phyloP scores from a whole-genome alignment of 2,329 filamentous ascomycete species.

The Fusarium nematophilum region DNA sequence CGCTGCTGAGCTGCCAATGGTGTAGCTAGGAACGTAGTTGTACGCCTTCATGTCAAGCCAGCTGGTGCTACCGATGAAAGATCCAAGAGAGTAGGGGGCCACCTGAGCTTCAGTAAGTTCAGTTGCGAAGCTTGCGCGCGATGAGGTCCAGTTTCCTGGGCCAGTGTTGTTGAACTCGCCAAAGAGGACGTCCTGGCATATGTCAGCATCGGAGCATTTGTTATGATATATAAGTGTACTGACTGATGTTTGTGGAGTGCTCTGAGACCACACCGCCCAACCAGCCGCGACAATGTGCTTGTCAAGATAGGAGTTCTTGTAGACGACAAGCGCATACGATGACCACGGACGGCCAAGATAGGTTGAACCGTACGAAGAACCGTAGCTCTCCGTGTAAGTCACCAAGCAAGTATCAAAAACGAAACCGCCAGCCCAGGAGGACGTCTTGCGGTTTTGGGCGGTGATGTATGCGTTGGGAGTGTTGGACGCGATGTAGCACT shows the following conservation, averaged over 20 bases:
- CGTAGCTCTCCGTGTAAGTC: conserved; percentile 42
- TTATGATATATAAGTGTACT: neutral
- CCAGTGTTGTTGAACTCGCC: conserved; percentile 71
- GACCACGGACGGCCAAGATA: conserved; percentile 62
- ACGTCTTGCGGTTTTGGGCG: conserved; percentile 46
- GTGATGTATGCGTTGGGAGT: conserved; percentile 48
- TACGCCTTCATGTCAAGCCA: conserved; percentile 42
- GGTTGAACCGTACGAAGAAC: conserved; percentile 48
- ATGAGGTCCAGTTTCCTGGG: conserved; percentile 36
- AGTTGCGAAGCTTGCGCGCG: conserved; percentile 36
- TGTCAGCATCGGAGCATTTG: neutral
- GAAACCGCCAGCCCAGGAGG: conserved; percentile 46
- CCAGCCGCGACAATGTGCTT: conserved; percentile 40
- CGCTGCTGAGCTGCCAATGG: conserved; percentile 2
- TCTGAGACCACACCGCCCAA: conserved; percentile 62
- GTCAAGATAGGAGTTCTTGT: conserved; percentile 61
- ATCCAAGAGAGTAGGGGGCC: conserved; percentile 26
- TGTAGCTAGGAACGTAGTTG: conserved; percentile 38
- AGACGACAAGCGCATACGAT: conserved; percentile 58
- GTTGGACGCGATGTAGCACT: conserved; percentile 53
- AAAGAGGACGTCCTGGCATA: conserved; percentile 57
- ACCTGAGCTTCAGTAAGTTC: conserved; percentile 35
- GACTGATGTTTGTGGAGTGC: conserved; percentile 66
- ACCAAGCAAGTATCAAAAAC: conserved; percentile 48
- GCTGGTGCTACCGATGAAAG: conserved; percentile 36